phyloP scores from a whole-genome alignment of 2,329 filamentous ascomycete species.

The Neonectria punicea region DNA sequence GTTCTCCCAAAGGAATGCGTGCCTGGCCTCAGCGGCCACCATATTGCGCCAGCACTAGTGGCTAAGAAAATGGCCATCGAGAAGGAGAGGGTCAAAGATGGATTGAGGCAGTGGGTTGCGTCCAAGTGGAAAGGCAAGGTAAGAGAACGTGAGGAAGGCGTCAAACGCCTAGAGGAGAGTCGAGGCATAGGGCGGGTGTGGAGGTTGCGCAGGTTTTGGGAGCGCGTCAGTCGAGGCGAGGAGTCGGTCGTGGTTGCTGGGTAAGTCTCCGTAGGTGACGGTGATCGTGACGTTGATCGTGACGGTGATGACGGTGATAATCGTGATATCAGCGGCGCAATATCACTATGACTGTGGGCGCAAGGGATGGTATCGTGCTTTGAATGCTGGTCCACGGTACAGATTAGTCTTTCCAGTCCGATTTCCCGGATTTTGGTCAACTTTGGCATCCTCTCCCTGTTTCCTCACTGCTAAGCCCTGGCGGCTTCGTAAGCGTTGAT shows the following conservation, averaged over 20 bases:
- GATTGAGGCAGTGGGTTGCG: slow-evolving; percentile 72
- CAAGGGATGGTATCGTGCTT: slow-evolving; percentile 1
- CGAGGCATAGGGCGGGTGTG: slow-evolving; percentile 67
- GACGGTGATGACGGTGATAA: slow-evolving; percentile 10
- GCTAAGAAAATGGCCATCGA: slow-evolving; percentile 71
- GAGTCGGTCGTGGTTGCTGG: slow-evolving; percentile 16
- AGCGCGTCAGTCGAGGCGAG: slow-evolving; percentile 63
- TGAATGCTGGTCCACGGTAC: neutral
- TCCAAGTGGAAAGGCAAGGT: slow-evolving; percentile 66
- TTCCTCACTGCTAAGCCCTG: neutral
- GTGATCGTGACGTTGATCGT: neutral
- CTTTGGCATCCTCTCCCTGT: neutral
- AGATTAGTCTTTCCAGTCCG: neutral
- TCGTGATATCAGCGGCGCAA: neutral
- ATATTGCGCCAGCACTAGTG: slow-evolving; percentile 70
- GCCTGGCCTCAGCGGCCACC: slow-evolving; percentile 53
- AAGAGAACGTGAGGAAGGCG: slow-evolving; percentile 58
- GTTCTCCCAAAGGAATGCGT: slow-evolving; percentile 75
- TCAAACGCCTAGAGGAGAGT: slow-evolving; percentile 60
- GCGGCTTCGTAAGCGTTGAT: neutral
- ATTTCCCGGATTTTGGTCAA: neutral
- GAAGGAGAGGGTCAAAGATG: slow-evolving; percentile 74
- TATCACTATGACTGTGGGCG: neutral
- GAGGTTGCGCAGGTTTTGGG: slow-evolving; percentile 73
- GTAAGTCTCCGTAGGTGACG: slow-evolving; percentile 31